phyloP scores from a whole-genome alignment of 352 stramenopile species.

The Globisporangium sylvaticum region DNA sequence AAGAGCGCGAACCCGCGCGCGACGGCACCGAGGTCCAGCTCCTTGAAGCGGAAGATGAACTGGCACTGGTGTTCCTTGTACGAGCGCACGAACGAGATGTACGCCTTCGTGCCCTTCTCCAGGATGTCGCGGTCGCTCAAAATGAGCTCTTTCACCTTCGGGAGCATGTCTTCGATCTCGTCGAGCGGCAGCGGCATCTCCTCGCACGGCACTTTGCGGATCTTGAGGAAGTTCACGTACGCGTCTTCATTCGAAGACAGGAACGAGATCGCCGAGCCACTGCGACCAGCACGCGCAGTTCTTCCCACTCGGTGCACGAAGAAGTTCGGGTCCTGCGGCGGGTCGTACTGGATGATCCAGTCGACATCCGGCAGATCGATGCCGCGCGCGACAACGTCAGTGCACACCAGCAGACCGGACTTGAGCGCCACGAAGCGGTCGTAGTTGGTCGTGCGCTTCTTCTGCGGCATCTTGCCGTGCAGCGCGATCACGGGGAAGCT shows the following conservation, averaged over 20 bases:
- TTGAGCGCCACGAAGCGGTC: slow-evolving; percentile 56
- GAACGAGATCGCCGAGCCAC: slow-evolving; percentile 93
- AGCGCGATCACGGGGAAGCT: slow-evolving; percentile 65
- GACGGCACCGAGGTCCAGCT: slow-evolving; percentile 93
- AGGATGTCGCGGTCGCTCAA: slow-evolving; percentile 95
- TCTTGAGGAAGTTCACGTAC: slow-evolving; percentile 96
- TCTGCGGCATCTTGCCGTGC: slow-evolving; percentile 94
- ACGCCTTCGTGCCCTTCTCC: slow-evolving; percentile 98
- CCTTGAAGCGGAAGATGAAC: slow-evolving; percentile 98
- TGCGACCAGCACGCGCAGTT: slow-evolving; percentile 93
- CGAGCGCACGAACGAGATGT: slow-evolving; percentile 97
- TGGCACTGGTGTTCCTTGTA: slow-evolving; percentile 99
- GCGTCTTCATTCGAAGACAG: slow-evolving; percentile 95
- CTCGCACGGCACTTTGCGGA: slow-evolving; percentile 91
- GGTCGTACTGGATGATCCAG: slow-evolving; percentile 99
- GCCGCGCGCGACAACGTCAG: slow-evolving; percentile 97
- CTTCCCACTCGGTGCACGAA: slow-evolving; percentile 98
- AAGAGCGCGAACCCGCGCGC: slow-evolving; percentile 85
- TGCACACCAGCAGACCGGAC: slow-evolving; percentile 94
- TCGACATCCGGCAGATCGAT: slow-evolving; percentile 98
- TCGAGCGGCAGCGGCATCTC: slow-evolving; percentile 68
- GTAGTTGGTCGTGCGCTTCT: slow-evolving; percentile 83
- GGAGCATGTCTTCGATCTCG: slow-evolving; percentile 79
- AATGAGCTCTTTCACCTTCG: slow-evolving; percentile 86
- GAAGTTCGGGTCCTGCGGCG: slow-evolving; percentile 96